Conservation (phyloP, 2,329 filamentous ascomycete species). For the Exophiala aquamarina region DNA sequence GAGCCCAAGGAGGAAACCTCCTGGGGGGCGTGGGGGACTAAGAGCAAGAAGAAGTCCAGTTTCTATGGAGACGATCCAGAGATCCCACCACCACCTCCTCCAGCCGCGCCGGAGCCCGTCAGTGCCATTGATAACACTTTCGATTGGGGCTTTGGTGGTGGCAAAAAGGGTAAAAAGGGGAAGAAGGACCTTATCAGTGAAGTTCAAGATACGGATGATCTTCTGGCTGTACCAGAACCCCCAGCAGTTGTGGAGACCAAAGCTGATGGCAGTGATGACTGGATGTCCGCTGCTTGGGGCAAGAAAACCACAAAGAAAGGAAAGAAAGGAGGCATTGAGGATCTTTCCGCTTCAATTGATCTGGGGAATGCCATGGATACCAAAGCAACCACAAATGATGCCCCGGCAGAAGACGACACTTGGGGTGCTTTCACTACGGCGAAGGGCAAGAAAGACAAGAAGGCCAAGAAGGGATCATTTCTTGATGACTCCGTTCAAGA, state of each 20-base stretch:
- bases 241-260: slow-evolving; percentile 30
- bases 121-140: slow-evolving; percentile 27
- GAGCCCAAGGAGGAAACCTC: slow-evolving; percentile 30
- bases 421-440: slow-evolving; percentile 26
- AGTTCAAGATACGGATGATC: slow-evolving; percentile 25
- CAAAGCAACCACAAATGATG: slow-evolving; percentile 24
- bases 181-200: slow-evolving; percentile 35
- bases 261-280: slow-evolving; percentile 38
- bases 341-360: slow-evolving; percentile 28
- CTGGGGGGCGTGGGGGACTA: slow-evolving; percentile 35
- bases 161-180: slow-evolving; percentile 41
- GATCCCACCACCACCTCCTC: slow-evolving; percentile 20
- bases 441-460: slow-evolving; percentile 30
- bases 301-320: slow-evolving; percentile 46
- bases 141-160: slow-evolving; percentile 35
- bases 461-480: slow-evolving; percentile 25
- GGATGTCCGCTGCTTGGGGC: slow-evolving; percentile 34
- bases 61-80: slow-evolving; percentile 23
- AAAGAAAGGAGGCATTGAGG: slow-evolving; percentile 33
- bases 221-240: slow-evolving; percentile 31
- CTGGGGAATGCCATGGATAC: slow-evolving; percentile 24
- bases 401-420: slow-evolving; percentile 29
- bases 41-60: slow-evolving; percentile 46
- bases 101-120: slow-evolving; percentile 30
- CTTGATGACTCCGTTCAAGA: slow-evolving; percentile 21